Conservation (phyloP, 169 alveolate genomes). For the Miamiensis avidus region DNA sequence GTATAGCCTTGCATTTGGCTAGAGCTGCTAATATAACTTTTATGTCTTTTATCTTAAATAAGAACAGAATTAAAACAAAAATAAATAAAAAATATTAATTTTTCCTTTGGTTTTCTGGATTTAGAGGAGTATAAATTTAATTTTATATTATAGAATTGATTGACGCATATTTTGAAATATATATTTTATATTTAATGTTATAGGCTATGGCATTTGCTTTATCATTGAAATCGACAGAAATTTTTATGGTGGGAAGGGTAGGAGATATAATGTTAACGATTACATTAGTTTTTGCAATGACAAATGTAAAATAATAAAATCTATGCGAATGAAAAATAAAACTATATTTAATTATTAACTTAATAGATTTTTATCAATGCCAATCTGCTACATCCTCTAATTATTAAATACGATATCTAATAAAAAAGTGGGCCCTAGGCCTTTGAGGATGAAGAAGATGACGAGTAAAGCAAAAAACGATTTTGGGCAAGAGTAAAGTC, state of each 20-base stretch:
- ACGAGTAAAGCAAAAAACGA: background rate
- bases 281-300: constrained; percentile 14
- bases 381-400: background rate
- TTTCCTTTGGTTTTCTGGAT: constrained; percentile 68
- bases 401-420: background rate
- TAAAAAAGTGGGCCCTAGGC: background rate
- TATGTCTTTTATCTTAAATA: constrained; percentile 33
- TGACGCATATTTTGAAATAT: too few species aligned
- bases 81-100: constrained; percentile 29
- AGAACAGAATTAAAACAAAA: background rate
- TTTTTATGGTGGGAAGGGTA: background rate
- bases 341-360: background rate
- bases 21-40: constrained; percentile 39
- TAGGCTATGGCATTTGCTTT: constrained; percentile 44
- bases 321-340: background rate
- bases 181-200: too few species aligned
- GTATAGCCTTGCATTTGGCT: constrained; percentile 34
- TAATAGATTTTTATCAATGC: constrained; percentile 6
- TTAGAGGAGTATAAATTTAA: constrained; percentile 48
- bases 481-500: background rate
- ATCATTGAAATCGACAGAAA: constrained; percentile 27
- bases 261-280: constrained; percentile 45
- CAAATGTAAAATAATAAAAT: constrained; percentile 13
- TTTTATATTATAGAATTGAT: background rate
- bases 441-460: background rate